Evolutionary conservation across 306 rosid species (phyloP).

Genomic region (Biancaea sappan): DNA sequence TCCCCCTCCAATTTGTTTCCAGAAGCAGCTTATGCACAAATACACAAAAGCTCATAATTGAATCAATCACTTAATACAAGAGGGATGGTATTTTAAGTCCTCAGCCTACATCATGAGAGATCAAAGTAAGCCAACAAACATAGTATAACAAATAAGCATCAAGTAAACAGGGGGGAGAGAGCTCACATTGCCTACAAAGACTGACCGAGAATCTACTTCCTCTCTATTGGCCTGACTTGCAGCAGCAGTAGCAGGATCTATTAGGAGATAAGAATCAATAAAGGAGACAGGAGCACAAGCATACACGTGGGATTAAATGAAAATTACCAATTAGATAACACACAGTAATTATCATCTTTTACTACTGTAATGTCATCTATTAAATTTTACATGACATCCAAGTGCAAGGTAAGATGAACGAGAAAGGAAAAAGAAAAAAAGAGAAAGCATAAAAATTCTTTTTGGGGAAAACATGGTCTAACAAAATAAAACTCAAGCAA

Average conservation of each 20-base stretch:
- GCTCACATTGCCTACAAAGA: constrained; percentile 92
- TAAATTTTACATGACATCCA: not conserved
- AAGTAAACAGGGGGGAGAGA: constrained; percentile 33
- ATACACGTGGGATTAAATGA: not conserved
- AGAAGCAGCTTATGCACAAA: not conserved
- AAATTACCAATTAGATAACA: not conserved
- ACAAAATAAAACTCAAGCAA: not conserved
- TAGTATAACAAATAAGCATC: constrained; percentile 20
- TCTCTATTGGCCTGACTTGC: constrained; percentile 70
- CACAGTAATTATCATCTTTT: not conserved
- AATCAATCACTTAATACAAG: constrained; percentile 16
- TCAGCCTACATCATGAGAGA: constrained; percentile 11
- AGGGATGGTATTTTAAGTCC: constrained; percentile 8
- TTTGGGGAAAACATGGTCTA: not conserved
- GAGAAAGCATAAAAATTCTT: not conserved
- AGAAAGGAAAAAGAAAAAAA: not conserved
- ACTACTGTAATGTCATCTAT: not conserved
- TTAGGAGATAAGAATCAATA: constrained; percentile 30
- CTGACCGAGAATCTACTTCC: constrained; percentile 80
- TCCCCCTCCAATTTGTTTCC: not conserved
- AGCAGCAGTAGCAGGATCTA: constrained; percentile 68
- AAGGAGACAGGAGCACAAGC: constrained; percentile 19
- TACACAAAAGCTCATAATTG: constrained; percentile 7
- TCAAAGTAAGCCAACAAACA: constrained; percentile 3
- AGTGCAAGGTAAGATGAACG: not conserved